Conservation (phyloP, 345 rosid species). For the Bruguiera sexangula region DNA sequence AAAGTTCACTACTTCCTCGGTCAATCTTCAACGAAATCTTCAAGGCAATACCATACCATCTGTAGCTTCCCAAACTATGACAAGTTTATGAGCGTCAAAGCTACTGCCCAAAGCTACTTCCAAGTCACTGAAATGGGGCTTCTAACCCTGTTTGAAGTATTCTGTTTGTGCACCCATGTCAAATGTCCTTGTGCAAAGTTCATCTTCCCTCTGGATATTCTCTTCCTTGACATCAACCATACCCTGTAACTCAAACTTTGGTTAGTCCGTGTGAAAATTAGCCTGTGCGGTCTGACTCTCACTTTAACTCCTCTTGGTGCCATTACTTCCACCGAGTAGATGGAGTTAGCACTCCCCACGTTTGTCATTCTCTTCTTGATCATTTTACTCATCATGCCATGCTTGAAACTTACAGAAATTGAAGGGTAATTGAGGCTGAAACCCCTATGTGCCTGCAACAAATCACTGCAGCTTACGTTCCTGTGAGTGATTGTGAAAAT, state of each 20-base stretch:
- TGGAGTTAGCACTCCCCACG: slow-evolving; percentile 64
- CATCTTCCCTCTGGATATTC: slow-evolving; percentile 21
- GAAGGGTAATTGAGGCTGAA: slow-evolving; percentile 88
- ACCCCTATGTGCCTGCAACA: slow-evolving; percentile 20
- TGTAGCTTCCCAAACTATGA: not conserved
- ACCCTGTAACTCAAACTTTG: slow-evolving; percentile 62
- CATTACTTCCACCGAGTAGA: slow-evolving; percentile 56
- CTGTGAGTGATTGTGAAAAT: slow-evolving; percentile 67
- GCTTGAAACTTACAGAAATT: slow-evolving; percentile 61
- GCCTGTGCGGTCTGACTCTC: slow-evolving; percentile 54
- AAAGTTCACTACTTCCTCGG: not conserved
- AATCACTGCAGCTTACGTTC: slow-evolving; percentile 55
- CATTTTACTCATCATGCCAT: slow-evolving; percentile 45
- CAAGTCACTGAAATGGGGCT: slow-evolving; percentile 88
- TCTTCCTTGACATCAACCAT: slow-evolving; percentile 55
- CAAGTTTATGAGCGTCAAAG: not conserved
- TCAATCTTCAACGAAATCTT: not conserved
- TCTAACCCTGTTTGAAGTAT: slow-evolving; percentile 49
- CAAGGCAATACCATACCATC: slow-evolving; percentile 5
- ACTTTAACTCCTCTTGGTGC: slow-evolving; percentile 62
- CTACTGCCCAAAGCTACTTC: slow-evolving; percentile 6
- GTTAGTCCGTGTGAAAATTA: slow-evolving; percentile 45
- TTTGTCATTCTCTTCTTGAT: slow-evolving; percentile 64
- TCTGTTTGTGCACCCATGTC: slow-evolving; percentile 66
- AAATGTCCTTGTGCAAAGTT: slow-evolving; percentile 59